phyloP scores from a whole-genome alignment of 2,329 filamentous ascomycete genomes.

The Penicillium vulpinum region DNA sequence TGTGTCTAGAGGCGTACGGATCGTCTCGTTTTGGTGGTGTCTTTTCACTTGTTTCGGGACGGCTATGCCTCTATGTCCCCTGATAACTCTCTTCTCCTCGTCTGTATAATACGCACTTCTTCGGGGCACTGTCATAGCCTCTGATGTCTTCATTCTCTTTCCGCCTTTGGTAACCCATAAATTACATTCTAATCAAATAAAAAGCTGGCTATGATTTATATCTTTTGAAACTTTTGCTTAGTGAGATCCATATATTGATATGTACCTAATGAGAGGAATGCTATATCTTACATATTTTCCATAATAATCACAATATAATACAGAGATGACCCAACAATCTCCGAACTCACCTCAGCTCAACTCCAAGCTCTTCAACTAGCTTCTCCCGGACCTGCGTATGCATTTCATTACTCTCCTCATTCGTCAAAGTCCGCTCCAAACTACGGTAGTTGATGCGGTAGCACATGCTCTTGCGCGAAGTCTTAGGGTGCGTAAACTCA shows the following conservation, averaged over 20 bases:
- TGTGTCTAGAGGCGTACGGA: constrained; percentile 33
- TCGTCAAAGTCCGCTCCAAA: constrained; percentile 85
- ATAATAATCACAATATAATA: constrained; percentile 16
- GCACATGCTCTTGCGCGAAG: constrained; percentile 77
- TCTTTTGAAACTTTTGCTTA: not conserved
- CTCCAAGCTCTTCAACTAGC: constrained; percentile 70
- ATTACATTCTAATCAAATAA: not conserved
- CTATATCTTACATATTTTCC: constrained; percentile 20
- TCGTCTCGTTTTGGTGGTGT: constrained; percentile 28
- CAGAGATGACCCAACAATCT: constrained; percentile 4
- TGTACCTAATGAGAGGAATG: constrained; percentile 1
- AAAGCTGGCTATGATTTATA: not conserved
- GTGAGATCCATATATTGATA: not conserved
- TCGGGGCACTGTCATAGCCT: constrained; percentile 11
- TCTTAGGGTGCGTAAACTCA: constrained; percentile 85
- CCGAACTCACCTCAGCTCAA: constrained; percentile 67
- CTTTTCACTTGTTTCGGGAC: constrained; percentile 22
- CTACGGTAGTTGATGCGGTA: constrained; percentile 94
- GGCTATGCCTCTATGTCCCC: constrained; percentile 17
- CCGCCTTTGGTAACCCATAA: not conserved
- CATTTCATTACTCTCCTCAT: constrained; percentile 72
- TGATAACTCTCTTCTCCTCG: constrained; percentile 35
- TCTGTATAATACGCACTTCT: constrained; percentile 34
- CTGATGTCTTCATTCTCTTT: constrained; percentile 14
- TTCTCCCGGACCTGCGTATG: constrained; percentile 67